phyloP scores from a whole-genome alignment of 164 flowering plant genomes.

The Aristolochia contorta region DNA sequence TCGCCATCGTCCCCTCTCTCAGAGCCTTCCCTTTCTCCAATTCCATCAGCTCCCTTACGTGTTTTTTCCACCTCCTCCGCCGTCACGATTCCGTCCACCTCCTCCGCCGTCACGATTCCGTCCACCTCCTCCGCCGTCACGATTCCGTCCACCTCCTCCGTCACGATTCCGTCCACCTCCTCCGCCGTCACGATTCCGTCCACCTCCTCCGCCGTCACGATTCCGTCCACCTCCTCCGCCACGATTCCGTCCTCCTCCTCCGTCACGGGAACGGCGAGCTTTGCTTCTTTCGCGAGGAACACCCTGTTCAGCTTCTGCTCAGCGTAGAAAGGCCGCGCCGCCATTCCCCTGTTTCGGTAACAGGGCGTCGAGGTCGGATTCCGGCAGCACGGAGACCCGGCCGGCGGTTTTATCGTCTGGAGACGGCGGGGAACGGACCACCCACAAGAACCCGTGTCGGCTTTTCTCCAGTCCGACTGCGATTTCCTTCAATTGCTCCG shows the following conservation, averaged over 20 bases:
- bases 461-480: not conserved
- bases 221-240: too few species aligned
- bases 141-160: too few species aligned
- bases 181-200: too few species aligned
- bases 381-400: not conserved
- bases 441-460: slow-evolving; percentile 27
- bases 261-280: slow-evolving; percentile 22
- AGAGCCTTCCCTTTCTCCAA: slow-evolving; percentile 13
- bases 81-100: slow-evolving; percentile 12
- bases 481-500: too few species aligned
- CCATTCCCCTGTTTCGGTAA: slow-evolving; percentile 21
- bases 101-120: too few species aligned
- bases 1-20: slow-evolving; percentile 14
- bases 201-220: too few species aligned
- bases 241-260: slow-evolving; percentile 11
- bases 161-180: too few species aligned
- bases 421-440: slow-evolving; percentile 5
- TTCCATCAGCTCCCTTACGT: slow-evolving; percentile 21
- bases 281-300: slow-evolving; percentile 24
- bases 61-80: slow-evolving; percentile 31
- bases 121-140: too few species aligned
- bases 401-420: not conserved
- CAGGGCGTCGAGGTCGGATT: slow-evolving; percentile 5
- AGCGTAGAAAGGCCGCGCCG: slow-evolving; percentile 38
- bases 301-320: slow-evolving; percentile 42